Percentiles rank a stretch among this genome's conserved stretches.
phyloP scores from a whole-genome alignment of 202 grass and related monocot species.

The Carex sylvatica region DNA sequence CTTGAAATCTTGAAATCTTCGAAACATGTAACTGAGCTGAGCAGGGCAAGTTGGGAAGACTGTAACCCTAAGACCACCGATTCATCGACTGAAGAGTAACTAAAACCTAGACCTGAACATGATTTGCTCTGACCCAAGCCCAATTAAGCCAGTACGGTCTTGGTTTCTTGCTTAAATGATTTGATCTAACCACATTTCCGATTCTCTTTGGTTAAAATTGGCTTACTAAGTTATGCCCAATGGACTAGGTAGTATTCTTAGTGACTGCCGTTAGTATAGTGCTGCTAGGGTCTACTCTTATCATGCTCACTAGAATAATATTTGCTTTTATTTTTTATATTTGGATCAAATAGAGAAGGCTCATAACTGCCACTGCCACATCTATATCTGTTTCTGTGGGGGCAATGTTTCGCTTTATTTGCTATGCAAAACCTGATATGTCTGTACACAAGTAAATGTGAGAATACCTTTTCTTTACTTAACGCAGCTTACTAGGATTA shows the following conservation, averaged over 20 bases:
- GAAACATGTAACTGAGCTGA: not conserved
- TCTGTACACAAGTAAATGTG: slow-evolving; percentile 11
- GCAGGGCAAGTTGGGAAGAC: not conserved
- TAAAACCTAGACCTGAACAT: not conserved
- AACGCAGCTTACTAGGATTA: slow-evolving; percentile 41
- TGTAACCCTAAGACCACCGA: not conserved
- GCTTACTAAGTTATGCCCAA: not conserved
- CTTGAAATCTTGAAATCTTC: not conserved
- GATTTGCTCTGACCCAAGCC: not conserved
- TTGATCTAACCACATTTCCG: not conserved
- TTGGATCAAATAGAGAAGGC: no score
- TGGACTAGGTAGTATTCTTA: not conserved
- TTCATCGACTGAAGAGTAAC: not conserved
- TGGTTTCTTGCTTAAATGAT: not conserved
- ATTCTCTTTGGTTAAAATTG: not conserved
- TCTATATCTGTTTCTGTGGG: not conserved
- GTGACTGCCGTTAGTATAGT: not conserved
- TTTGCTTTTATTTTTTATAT: not conserved
- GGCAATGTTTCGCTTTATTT: slow-evolving; percentile 7
- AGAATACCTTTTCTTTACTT: slow-evolving; percentile 23
- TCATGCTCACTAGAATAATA: not conserved
- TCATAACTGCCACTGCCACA: not conserved
- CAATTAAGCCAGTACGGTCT: not conserved
- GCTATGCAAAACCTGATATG: slow-evolving; percentile 24
- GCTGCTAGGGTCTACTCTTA: not conserved